Percentiles rank a stretch among this genome's conserved stretches.
Conservation (phyloP, 202 grass and related monocot species). For the Panicum virgatum region DNA sequence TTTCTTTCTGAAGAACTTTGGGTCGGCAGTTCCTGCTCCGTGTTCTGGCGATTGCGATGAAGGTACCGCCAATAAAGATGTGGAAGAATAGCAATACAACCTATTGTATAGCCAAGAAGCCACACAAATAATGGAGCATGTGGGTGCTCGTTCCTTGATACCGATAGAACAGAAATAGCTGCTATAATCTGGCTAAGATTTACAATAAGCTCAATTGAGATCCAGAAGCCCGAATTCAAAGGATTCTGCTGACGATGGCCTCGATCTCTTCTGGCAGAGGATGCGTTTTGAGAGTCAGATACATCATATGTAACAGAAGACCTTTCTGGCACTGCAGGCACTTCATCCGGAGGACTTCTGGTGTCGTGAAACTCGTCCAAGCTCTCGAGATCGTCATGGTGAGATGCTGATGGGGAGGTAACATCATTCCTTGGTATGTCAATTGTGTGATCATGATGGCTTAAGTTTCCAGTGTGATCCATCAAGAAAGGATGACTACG, state of each 20-base stretch:
- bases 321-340: conserved; percentile 28
- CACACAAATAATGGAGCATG: conserved; percentile 70
- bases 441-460: conserved; percentile 62
- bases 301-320: conserved; percentile 29
- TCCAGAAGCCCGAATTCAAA: conserved; percentile 88
- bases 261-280: conserved; percentile 51
- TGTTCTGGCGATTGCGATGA: conserved; percentile 53
- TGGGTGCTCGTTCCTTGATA: conserved; percentile 73
- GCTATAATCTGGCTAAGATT: conserved; percentile 78
- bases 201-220: conserved; percentile 72
- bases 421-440: conserved; percentile 69
- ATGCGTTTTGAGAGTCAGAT: conserved; percentile 42
- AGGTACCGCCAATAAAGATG: conserved; percentile 92
- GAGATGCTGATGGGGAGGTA: conserved; percentile 54
- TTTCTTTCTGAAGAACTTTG: conserved; percentile 49
- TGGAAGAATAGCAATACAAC: conserved; percentile 71
- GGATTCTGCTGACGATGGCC: conserved; percentile 62
- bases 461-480: conserved; percentile 51
- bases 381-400: conserved; percentile 15
- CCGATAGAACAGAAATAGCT: conserved; percentile 59
- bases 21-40: conserved; percentile 41
- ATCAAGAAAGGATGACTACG: conserved; percentile 46
- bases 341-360: conserved; percentile 40
- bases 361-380: conserved; percentile 44
- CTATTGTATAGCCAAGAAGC: conserved; percentile 73